These are phyloP conservation scores for Pythium guiyangense DNA, from an alignment of 352 stramenopile species.

Conservation along the genomic window DNA sequence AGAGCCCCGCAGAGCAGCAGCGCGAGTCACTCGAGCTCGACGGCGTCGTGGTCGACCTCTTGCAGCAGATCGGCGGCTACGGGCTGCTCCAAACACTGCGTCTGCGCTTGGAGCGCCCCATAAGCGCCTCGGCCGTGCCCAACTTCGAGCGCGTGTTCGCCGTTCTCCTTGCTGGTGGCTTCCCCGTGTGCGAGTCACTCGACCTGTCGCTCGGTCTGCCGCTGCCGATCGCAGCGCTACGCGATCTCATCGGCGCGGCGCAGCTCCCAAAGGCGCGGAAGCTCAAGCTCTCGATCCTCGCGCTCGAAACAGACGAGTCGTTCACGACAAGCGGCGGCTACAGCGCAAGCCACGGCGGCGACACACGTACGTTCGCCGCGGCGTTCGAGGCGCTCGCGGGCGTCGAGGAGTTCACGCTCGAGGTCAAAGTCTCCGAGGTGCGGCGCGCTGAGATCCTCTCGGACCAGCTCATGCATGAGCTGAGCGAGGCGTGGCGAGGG, in stretches of 20 bases:
- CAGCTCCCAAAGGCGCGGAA: constrained; percentile 14
- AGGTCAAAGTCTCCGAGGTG: constrained; percentile 11
- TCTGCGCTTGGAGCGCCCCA: constrained; percentile 14
- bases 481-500: constrained; percentile 17
- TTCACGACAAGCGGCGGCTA: too few species aligned
- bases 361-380: constrained; percentile 12
- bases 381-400: constrained; percentile 6
- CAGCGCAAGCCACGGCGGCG: too few species aligned
- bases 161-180: constrained; percentile 31
- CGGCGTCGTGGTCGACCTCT: constrained; percentile 13
- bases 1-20: too few species aligned
- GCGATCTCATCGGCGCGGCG: constrained; percentile 12
- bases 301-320: too few species aligned
- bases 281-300: constrained; percentile 27
- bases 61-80: constrained; percentile 23
- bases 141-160: constrained; percentile 20
- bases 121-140: neutral
- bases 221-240: constrained; percentile 15
- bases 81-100: constrained; percentile 16
- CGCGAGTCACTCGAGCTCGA: constrained; percentile 13
- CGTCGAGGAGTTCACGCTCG: constrained; percentile 14
- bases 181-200: constrained; percentile 39
- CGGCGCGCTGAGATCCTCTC: constrained; percentile 8
- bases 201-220: constrained; percentile 24
- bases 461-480: constrained; percentile 13